Base-by-base conservation (phyloP, 2,329 filamentous ascomycete species). In the Rhytidhysteron rufulum region DNA sequence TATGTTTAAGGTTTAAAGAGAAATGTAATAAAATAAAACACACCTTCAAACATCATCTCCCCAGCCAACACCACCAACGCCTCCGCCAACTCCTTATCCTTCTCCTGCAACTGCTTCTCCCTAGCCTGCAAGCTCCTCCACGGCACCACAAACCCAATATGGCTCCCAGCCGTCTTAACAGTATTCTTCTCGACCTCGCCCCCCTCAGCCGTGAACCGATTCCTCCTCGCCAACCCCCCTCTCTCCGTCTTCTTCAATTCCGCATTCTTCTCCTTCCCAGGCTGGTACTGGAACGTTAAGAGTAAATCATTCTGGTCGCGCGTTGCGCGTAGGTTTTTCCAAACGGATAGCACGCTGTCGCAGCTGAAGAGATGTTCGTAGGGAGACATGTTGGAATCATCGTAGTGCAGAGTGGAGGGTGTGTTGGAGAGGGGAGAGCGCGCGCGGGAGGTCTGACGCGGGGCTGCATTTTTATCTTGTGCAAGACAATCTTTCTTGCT, bases 81-180 rank as follows among this genome's bases (percentile, higher is more conserved):
- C 44, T 63, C 60, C 9, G 60, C 60, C 20, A 62, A 41, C 42
- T 62, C 55, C 34, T 58, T 63, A 20, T 63, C 60, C 36, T 54
- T 61, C 38, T 60, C 55, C 5, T 48, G 45, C 42, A 62, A 29
- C 41, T 63, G 58, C 34, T 49, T 43, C 40, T 58, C 50, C 40
- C 62, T 58, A 10, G 55, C 53, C 42, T 62, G 58, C 58, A 63
- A 61, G 29, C 57, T 58, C 35, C 58, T 48, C 60, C 58, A 63
- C 47, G 60, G 58, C 24, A 63, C 58, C 11, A 62, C 57, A 16
- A 62, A 62, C 41, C 60, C 54, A 16, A 62, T 63, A 40, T 58
- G 61, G 46, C 53, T 58, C 42, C 38, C 4, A 42, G 48, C 4
- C 7, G 30, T 22, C 22, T 40, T 43, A 24, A 8, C 38, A 43